Evolutionary conservation across 2,329 filamentous ascomycete genomes (phyloP).

Genomic region (Furcasterigmium sp.): DNA sequence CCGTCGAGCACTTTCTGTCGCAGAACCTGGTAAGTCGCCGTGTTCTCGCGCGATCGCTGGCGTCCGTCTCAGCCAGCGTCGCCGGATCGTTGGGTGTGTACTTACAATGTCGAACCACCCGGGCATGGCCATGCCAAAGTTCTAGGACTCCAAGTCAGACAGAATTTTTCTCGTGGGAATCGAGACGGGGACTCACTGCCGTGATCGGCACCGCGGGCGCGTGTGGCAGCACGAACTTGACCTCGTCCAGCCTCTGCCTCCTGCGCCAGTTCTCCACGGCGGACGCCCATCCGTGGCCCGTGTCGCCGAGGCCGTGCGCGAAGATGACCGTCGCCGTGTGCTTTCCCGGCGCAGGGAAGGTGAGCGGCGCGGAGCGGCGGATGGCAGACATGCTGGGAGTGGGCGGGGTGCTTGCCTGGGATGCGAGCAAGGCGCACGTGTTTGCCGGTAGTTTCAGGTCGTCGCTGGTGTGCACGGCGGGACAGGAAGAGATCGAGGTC

Average conservation of each 20-base stretch:
- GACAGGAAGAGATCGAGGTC: too few relatives aligned
- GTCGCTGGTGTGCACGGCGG: too few relatives aligned
- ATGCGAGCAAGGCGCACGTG: too few relatives aligned
- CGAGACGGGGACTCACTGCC: conserved; percentile 52
- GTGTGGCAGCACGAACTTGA: conserved; percentile 92
- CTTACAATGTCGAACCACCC: conserved; percentile 80
- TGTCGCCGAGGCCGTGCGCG: conserved; percentile 86
- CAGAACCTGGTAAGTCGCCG: background rate
- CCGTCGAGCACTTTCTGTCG: conserved; percentile 22
- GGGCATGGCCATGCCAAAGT: conserved; percentile 74
- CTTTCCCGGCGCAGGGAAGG: conserved; percentile 72
- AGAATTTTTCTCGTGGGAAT: too few relatives aligned
- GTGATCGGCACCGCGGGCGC: conserved; percentile 84
- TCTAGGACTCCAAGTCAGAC: too few relatives aligned
- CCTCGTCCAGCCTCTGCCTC: conserved; percentile 75
- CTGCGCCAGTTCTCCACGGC: conserved; percentile 85
- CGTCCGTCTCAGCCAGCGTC: background rate
- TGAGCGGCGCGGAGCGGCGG: conserved; percentile 42
- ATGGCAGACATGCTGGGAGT: conserved; percentile 5
- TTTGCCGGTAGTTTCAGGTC: too few relatives aligned
- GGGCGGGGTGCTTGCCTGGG: background rate
- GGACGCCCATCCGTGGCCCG: conserved; percentile 70
- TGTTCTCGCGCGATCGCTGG: background rate
- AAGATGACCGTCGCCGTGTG: conserved; percentile 97
- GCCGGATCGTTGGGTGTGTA: conserved; percentile 2